Conservation (phyloP, 306 rosid species). For the Spatholobus suberectus region DNA sequence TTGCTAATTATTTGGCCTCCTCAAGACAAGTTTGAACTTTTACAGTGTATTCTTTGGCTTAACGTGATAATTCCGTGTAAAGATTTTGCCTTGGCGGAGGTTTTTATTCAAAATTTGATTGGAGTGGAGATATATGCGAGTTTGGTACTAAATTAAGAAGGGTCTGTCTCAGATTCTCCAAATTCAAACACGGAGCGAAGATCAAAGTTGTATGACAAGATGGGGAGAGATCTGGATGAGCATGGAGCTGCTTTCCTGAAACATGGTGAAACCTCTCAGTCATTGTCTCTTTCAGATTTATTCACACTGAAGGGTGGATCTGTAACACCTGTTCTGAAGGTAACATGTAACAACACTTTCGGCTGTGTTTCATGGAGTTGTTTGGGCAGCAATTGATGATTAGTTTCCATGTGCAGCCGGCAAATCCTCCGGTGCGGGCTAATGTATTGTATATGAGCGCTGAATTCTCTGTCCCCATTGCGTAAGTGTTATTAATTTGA, state of each 20-base stretch:
- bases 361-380: not conserved
- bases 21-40: not conserved
- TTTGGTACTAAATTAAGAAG: constrained; percentile 23
- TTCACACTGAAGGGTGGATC: constrained; percentile 76
- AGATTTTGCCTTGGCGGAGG: not conserved
- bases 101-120: constrained; percentile 37
- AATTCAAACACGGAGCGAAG: constrained; percentile 57
- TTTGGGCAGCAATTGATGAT: constrained; percentile 45
- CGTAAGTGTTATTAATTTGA: constrained; percentile 55
- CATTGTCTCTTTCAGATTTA: constrained; percentile 85
- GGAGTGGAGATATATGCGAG: constrained; percentile 15
- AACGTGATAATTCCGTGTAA: not conserved
- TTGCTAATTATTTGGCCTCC: constrained; percentile 18
- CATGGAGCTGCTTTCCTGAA: constrained; percentile 82
- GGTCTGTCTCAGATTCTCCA: constrained; percentile 51
- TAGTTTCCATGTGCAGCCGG: constrained; percentile 64
- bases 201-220: constrained; percentile 73
- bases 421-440: constrained; percentile 94
- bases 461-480: constrained; percentile 70
- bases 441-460: constrained; percentile 79
- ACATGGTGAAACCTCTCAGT: constrained; percentile 90
- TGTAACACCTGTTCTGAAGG: constrained; percentile 84
- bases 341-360: constrained; percentile 23
- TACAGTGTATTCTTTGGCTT: not conserved
- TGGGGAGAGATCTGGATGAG: constrained; percentile 82